A percentile compares a stretch with the other conserved stretches of the same genome.
Evolutionary conservation across 179 eudicot species (phyloP).

Genomic region (Amaranthus tricolor): DNA sequence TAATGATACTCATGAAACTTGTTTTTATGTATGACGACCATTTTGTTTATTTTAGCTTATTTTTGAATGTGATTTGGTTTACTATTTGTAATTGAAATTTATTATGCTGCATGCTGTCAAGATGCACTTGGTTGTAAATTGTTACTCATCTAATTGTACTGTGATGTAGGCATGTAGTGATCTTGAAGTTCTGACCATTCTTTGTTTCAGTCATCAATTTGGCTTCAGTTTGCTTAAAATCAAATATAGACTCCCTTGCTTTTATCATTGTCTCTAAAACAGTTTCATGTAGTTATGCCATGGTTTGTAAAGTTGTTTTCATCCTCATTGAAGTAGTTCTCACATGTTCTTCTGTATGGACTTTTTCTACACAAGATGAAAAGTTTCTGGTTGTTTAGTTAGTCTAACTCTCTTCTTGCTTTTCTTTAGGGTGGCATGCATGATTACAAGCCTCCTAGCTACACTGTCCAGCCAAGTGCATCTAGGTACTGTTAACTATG

Average conservation of each 20-base stretch:
- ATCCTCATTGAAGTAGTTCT: not conserved
- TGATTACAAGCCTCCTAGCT: slow-evolving; percentile 46
- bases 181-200: not conserved
- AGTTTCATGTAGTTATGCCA: not conserved
- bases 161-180: no score
- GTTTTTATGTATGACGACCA: not conserved
- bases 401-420: slow-evolving; percentile 16
- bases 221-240: not conserved
- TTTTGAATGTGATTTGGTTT: not conserved
- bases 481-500: slow-evolving; percentile 37
- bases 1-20: not conserved
- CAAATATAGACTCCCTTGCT: not conserved
- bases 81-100: not conserved
- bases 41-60: no score
- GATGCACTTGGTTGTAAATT: not conserved
- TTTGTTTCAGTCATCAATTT: not conserved
- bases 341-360: not conserved
- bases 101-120: not conserved
- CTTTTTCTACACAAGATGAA: not conserved
- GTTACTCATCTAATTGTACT: no score
- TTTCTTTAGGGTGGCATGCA: slow-evolving; percentile 43
- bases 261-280: not conserved
- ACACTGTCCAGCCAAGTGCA: slow-evolving; percentile 51
- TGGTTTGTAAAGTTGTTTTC: not conserved
- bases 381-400: not conserved